Conservation (phyloP, 768 basidiomycete genomes). For the Lactarius sp. region DNA sequence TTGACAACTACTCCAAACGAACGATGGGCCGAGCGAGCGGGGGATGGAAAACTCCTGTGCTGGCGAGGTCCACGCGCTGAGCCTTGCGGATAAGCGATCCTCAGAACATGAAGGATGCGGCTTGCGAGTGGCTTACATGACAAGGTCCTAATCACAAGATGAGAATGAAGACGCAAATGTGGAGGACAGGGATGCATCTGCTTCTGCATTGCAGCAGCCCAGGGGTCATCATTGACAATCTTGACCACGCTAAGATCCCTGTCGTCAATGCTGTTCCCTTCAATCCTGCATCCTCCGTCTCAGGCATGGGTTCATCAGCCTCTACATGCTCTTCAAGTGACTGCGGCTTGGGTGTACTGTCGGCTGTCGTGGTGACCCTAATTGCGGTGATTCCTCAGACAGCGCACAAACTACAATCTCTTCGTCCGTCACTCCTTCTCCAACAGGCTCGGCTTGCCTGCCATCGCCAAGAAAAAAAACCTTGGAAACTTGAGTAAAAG, state of each 20-base stretch:
- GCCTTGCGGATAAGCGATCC: slow-evolving; percentile 31
- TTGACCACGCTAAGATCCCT: slow-evolving; percentile 62
- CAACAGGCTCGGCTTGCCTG: slow-evolving; percentile 8
- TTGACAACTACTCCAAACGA: slow-evolving; percentile 39
- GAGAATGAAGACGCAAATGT: background rate
- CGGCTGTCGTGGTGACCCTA: background rate
- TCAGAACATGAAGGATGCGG: slow-evolving; percentile 32
- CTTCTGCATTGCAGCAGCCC: slow-evolving; percentile 86
- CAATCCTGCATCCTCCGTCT: slow-evolving; percentile 29
- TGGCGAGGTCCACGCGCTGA: slow-evolving; percentile 13
- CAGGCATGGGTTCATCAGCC: slow-evolving; percentile 19
- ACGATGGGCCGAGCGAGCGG: slow-evolving; percentile 7
- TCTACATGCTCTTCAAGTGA: slow-evolving; percentile 9
- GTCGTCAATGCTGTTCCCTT: slow-evolving; percentile 33
- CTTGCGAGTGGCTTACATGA: slow-evolving; percentile 45
- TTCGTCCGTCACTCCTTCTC: slow-evolving; percentile 30
- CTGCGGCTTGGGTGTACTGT: background rate
- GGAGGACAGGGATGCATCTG: slow-evolving; percentile 45
- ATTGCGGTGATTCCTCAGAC: slow-evolving; percentile 28
- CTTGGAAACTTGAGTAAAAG: background rate
- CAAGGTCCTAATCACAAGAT: slow-evolving; percentile 66
- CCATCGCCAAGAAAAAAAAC: background rate
- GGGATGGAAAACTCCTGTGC: slow-evolving; percentile 19
- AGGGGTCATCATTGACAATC: slow-evolving; percentile 79
- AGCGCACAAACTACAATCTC: slow-evolving; percentile 36